Conservation (phyloP, 257 asterid genomes). For the Ophiorrhiza pumila region DNA sequence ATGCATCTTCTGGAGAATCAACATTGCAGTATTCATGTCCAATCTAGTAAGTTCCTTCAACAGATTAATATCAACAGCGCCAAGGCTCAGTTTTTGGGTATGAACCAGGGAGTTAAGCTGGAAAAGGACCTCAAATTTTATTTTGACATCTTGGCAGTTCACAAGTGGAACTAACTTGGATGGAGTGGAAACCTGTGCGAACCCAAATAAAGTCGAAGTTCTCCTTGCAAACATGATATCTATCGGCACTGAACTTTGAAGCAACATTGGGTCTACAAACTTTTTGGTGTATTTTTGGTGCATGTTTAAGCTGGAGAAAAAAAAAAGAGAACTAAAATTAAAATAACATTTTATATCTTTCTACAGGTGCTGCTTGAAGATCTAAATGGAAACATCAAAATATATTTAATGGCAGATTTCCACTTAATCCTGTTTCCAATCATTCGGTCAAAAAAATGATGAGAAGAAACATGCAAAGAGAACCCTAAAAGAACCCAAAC, state of each 20-base stretch:
- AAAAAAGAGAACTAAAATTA: not conserved
- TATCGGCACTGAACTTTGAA: constrained; percentile 55
- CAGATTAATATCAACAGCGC: constrained; percentile 50
- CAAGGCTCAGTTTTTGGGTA: constrained; percentile 70
- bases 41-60: constrained; percentile 46
- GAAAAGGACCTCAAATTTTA: constrained; percentile 74
- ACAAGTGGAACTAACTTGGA: constrained; percentile 69
- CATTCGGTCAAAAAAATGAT: not conserved
- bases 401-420: not conserved
- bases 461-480: not conserved
- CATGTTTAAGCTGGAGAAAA: constrained; percentile 64
- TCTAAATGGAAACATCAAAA: not conserved
- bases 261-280: constrained; percentile 60
- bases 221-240: constrained; percentile 77
- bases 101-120: constrained; percentile 87
- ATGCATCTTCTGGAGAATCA: constrained; percentile 64
- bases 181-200: constrained; percentile 46
- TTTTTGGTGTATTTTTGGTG: constrained; percentile 68
- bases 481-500: not conserved
- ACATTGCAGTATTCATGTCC: constrained; percentile 45
- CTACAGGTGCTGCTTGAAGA: too few relatives aligned
- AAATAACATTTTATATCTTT: not conserved
- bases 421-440: not conserved
- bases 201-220: constrained; percentile 71
- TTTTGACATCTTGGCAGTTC: constrained; percentile 23